Evolutionary conservation across 2,329 filamentous ascomycete species (phyloP), one percentile per base, ranked within the genome.

Genomic region (Penicillium sp.): DNA sequence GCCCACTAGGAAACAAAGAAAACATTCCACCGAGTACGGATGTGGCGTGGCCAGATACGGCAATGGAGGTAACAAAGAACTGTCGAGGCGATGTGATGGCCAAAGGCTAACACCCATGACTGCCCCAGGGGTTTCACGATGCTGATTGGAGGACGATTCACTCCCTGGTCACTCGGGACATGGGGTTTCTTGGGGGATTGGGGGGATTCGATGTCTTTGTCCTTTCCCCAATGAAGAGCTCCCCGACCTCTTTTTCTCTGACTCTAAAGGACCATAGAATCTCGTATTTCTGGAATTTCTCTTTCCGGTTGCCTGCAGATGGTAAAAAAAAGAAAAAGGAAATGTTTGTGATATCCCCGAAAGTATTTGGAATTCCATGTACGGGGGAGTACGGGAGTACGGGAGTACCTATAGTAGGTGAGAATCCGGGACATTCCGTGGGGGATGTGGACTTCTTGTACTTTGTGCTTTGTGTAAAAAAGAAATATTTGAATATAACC

Each of bases 41-140:
- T 52, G 49, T 55, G 53, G 49, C 57, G 49, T 51, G 39, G 34
- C 52, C 50, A 28, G 42, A 53, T 45, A 37, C 35, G 44, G 56
- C 46, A 46, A 49, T 49, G 31, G 34, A 32, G 34, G 34, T 37
- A 43, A 29, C n/a, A 58, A 56, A 58, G 56, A 57, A 57, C 47
- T 32, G 41, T 43, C 44, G 31, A 51, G 35, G 41, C 34, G 39
- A 48, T 49, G 31, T 46, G 38, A 50, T 29, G 48, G 19, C 29
- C 45, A 47, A 28, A 45, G 33, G 37, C 12, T 28, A 35, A 52
- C 47, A 44, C 38, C 29, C 45, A 53, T 52, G 46, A 26, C 33
- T 47, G 26, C 40, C 53, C 38, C 48, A 51, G 52, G 53, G 50
- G 42, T 46, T 24, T 33, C 34, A 39, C 24, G 35, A 28, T 47